Evolutionary conservation across 768 basidiomycete genomes (phyloP).

Genomic region (Tulasnella sp.): DNA sequence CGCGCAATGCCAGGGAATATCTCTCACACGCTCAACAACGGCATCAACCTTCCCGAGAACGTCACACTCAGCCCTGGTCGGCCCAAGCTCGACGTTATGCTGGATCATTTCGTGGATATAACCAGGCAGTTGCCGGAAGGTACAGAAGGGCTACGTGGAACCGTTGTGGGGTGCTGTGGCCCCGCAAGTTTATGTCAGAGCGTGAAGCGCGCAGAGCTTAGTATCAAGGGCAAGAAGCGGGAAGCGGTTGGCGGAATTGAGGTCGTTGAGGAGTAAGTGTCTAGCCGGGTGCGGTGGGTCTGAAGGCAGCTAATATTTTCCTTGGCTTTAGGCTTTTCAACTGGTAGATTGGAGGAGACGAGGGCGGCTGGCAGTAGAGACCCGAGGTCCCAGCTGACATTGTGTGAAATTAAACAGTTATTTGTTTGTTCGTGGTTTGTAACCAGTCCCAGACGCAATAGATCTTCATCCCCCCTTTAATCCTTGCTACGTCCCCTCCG

Average conservation of each 20-base stretch:
- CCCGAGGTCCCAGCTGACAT: background rate
- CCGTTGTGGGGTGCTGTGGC: conserved; percentile 18
- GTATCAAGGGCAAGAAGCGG: background rate
- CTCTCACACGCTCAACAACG: background rate
- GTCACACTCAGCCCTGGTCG: conserved; percentile 7
- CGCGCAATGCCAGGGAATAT: conserved; percentile 31
- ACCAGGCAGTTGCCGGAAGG: background rate
- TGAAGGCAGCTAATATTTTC: background rate
- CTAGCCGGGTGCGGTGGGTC: background rate
- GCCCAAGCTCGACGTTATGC: conserved; percentile 1
- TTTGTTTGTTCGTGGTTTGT: background rate
- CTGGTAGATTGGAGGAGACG: background rate
- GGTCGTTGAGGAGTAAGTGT: conserved; percentile 16
- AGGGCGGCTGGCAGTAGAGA: background rate
- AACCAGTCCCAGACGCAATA: background rate
- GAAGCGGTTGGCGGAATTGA: conserved; percentile 19
- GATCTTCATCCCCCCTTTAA: background rate
- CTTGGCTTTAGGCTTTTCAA: background rate
- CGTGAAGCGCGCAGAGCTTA: conserved; percentile 6
- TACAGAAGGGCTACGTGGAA: background rate
- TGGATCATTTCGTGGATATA: background rate
- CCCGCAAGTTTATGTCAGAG: conserved; percentile 10
- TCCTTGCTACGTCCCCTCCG: background rate
- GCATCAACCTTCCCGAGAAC: background rate
- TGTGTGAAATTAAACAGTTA: background rate